Base-by-base conservation (phyloP, 2,329 filamentous ascomycete species). In the Ophiognomonia clavigignenti-juglandacearum region DNA sequence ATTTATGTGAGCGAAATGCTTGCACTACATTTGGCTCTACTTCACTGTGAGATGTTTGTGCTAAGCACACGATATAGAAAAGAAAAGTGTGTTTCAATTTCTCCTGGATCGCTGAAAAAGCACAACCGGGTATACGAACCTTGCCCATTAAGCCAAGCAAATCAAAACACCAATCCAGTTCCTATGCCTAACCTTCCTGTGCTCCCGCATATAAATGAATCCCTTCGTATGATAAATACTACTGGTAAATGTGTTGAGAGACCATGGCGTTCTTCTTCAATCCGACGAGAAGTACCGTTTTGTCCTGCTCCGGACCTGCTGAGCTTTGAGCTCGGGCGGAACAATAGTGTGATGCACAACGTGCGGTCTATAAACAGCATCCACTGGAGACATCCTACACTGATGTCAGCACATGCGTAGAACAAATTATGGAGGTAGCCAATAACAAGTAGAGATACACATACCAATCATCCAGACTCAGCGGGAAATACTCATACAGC, bases 401-500 rank as follows among this genome's bases (percentile, higher is more conserved):
- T 7, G n/a, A n/a, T n/a, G n/a, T n/a, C n/a, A n/a, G n/a, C n/a
- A n/a, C n/a, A n/a, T n/a, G n/a, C n/a, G n/a, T n/a, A n/a, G n/a
- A n/a, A n/a, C n/a, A n/a, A n/a, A n/a, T n/a, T n/a, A n/a, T n/a
- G n/a, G n/a, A n/a, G n/a, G n/a, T n/a, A 56, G 59, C 31, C 54
- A 61, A 57, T 31, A 31, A n/a, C 13, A 31, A 31, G 4, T 4
- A 31, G n/a, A 4, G n/a, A n/a, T 13, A 5, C 11, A 61, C 67
- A 59, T 63, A 79, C 86, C 86, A 96, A 60, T 96, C 91, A 63
- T 96, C 90, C 49, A 96, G 70, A 40, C 86, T 90, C 14, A 97
- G 73, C 0, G 91, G 91, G 54, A 97, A 96, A 62, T 97, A 96
- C 67, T 97, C 91, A 62, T 96, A 96, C 16, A 96, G 71, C 54